phyloP scores from a whole-genome alignment of 257 asterid genomes.

The Fraxinus excelsior region DNA sequence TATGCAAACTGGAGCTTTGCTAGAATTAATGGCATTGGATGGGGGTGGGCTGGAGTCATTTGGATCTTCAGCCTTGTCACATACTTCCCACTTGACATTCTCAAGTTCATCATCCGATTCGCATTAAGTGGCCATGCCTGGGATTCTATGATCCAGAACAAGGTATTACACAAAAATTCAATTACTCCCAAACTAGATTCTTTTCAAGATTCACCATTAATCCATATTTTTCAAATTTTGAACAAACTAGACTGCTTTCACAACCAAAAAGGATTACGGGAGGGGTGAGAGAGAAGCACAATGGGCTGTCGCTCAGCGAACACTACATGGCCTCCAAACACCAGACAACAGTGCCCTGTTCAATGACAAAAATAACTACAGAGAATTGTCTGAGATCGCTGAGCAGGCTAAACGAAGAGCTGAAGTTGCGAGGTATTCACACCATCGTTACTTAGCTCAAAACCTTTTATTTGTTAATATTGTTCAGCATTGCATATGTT shows the following conservation, averaged over 20 bases:
- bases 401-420: constrained; percentile 58
- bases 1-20: constrained; percentile 72
- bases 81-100: constrained; percentile 74
- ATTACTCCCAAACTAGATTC: not conserved
- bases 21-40: constrained; percentile 66
- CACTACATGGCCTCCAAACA: constrained; percentile 52
- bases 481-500: not conserved
- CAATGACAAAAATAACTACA: constrained; percentile 38
- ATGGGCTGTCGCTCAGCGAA: constrained; percentile 57
- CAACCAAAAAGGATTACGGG: constrained; percentile 51
- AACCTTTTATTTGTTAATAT: too few relatives aligned
- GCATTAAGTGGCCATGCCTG: constrained; percentile 53
- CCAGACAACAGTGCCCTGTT: constrained; percentile 19
- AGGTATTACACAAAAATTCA: constrained; percentile 30
- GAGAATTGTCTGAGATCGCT: constrained; percentile 50
- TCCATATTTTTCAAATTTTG: not conserved
- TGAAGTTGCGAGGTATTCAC: constrained; percentile 47
- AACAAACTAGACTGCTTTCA: constrained; percentile 46
- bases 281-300: constrained; percentile 58
- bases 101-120: constrained; percentile 57
- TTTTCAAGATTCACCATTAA: not conserved
- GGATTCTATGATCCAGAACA: constrained; percentile 50
- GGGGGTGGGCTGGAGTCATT: constrained; percentile 82
- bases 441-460: not conserved
- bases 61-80: constrained; percentile 70